phyloP scores from a whole-genome alignment of 129 eudicot genomes.

The Helichrysum umbraculigerum region DNA sequence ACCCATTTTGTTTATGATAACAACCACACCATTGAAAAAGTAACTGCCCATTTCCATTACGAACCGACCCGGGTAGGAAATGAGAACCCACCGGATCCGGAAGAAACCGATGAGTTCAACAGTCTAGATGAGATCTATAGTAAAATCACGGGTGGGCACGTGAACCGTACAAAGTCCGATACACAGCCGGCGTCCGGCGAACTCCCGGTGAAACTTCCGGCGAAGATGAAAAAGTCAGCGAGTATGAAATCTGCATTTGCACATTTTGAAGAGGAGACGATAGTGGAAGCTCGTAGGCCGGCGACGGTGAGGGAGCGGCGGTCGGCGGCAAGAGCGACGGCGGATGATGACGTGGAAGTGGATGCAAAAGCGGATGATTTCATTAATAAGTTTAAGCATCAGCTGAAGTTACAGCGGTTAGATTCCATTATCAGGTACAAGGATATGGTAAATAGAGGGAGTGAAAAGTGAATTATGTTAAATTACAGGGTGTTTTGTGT shows the following conservation, averaged over 20 bases:
- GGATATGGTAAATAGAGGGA: constrained; percentile 65
- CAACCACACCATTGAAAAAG: constrained; percentile 24
- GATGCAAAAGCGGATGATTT: constrained; percentile 91
- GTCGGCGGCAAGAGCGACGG: constrained; percentile 35
- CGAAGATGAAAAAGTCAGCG: constrained; percentile 79
- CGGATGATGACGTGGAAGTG: constrained; percentile 64
- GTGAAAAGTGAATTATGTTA: constrained; percentile 30
- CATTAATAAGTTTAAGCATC: constrained; percentile 76
- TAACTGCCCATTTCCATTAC: constrained; percentile 22
- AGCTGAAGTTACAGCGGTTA: constrained; percentile 85
- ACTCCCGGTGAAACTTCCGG: constrained; percentile 51
- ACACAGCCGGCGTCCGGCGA: constrained; percentile 72
- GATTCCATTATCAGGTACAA: constrained; percentile 83
- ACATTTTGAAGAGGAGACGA: constrained; percentile 62
- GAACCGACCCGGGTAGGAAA: constrained; percentile 12
- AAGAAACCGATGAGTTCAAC: constrained; percentile 31
- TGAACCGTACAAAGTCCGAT: constrained; percentile 69
- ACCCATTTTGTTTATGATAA: constrained; percentile 33
- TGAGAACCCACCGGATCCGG: not conserved
- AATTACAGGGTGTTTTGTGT: constrained; percentile 31
- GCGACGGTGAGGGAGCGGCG: constrained; percentile 64
- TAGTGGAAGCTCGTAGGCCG: constrained; percentile 75
- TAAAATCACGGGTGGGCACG: constrained; percentile 31
- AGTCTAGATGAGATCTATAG: constrained; percentile 70
- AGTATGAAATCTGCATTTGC: constrained; percentile 67